Base-by-base conservation (phyloP, 202 grass and related monocot genomes). In the Tripidium arundinaceum region DNA sequence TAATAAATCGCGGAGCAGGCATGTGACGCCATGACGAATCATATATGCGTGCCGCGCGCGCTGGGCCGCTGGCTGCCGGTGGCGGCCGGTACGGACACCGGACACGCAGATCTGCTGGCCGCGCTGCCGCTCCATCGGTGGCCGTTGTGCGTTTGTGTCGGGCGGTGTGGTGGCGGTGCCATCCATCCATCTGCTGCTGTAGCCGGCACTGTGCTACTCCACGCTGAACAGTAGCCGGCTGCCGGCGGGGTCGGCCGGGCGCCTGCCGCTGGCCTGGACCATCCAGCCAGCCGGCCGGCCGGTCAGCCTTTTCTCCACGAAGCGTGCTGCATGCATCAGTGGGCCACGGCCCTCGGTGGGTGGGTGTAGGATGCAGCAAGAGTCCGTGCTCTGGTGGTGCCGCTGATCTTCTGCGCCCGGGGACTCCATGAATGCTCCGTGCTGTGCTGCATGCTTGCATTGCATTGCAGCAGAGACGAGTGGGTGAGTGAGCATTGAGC, bases 161-260 rank as follows among this genome's bases (percentile, higher is more conserved):
- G 37, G 38, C 38, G 37, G 6, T 38, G 37, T 40, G 38, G 38
- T 40, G 2, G 42, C 42, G 42, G 13, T 12, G 4, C 11, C 12
- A 45, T 4, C 42, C 2, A 45, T 14, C 42, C 10, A 4, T 4
- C 42, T 59, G 29, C 18, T 11, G 6, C 18, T 54, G 28, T 47
- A 47, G 68, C 79, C 12, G 72, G 0, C 43, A n/a, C 73, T 70
- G 82, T 49, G 38, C 50, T 16, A 67, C 70, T 47, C 39, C 73
- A 84, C 64, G 73, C 73, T 76, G 50, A 40, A 38, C 73, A 68
- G 49, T 76, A 15, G 13, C 21, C 29, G n/a, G n/a, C n/a, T n/a
- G n/a, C n/a, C n/a, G 42, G 25, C 13, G n/a, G 11, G 22, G 21
- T 18, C 45, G 43, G 11, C 40, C 11, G 37, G 37, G 37, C 37